Conservation (phyloP, 163 green algal genomes). For the Scenedesmus sp. region DNA sequence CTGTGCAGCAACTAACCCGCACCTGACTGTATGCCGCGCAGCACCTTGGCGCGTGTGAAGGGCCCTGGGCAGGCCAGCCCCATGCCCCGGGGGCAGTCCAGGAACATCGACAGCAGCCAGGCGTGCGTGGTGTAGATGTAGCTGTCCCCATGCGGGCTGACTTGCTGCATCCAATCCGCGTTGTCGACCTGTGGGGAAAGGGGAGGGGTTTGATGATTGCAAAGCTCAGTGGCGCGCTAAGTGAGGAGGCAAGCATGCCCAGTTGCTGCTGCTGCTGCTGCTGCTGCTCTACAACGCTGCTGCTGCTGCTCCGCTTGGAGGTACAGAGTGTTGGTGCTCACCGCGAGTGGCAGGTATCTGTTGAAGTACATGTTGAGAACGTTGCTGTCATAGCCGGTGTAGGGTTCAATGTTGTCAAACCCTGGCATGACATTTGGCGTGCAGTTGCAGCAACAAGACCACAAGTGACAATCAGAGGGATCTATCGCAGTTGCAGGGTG, state of each 20-base stretch:
- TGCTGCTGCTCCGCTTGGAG: neutral
- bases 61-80: conserved; percentile 68
- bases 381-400: conserved; percentile 40
- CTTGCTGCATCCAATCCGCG: conserved; percentile 24
- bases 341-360: conserved; percentile 34
- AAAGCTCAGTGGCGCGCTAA: neutral
- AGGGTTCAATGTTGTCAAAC: conserved; percentile 53
- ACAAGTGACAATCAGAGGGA: no score
- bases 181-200: neutral
- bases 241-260: neutral
- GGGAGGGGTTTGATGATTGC: neutral
- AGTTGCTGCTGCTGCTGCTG: neutral
- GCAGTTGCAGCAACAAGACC: neutral
- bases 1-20: neutral
- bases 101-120: conserved; percentile 72
- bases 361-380: conserved; percentile 51
- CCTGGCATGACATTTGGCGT: neutral
- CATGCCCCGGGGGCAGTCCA: conserved; percentile 73
- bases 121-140: conserved; percentile 61
- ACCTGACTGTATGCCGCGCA: conserved; percentile 29
- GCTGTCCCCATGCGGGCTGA: conserved; percentile 19
- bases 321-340: neutral
- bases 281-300: no score
- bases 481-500: no score
- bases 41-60: conserved; percentile 3